Evolutionary conservation across 106 monocot genomes (phyloP), one percentile per base, ranked within the genome.

Genomic region (Allium cepa): DNA sequence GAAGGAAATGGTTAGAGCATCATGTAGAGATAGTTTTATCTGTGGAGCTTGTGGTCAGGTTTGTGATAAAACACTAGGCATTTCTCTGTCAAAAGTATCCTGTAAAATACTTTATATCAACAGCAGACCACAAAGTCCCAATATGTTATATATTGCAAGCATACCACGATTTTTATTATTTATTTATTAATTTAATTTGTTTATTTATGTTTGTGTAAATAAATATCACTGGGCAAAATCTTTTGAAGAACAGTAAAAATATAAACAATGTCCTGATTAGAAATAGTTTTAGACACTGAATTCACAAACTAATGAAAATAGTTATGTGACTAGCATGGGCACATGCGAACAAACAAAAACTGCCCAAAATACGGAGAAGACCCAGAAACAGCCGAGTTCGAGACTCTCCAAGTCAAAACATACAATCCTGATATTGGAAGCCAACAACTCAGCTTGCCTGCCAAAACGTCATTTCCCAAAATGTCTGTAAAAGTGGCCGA

Each of bases 1-100:
- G 79, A 95, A 81, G 28, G 78, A 68, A 17, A 58, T 60, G 56
- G 92, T 86, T 50, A 86, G 81, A 58, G 22, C 22, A 22, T 79
- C 92, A 62, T 81, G 78, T 14, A 80, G 95, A 72, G 95, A 95
- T 45, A 76, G 75, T 76, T 83, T 95, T 78, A 85, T 91, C 10
- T 95, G 95, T 67, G 91, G 95, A 72, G 95, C 95, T 49, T 95
- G 95, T 80, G 88, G 95, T 47, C 91, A 88, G 88, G 95, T 95
- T 47, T 47, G 76, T 71, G 52, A 58, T 69, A 28, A 50, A 50
- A 9, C 26, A 50, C 58, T 15, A 57, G 64, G 17, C 58, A 13
- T 71, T 11, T n/a, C 9, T 51, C 47, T 66, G 28, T 22, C 22
- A 22, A 22, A 22, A 22, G 22, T 22, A 22, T 22, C 22, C 22